A percentile compares a stretch with the other conserved stretches of the same genome.
Conservation (phyloP, 345 rosid species). For the Eucalyptus brandiana region DNA sequence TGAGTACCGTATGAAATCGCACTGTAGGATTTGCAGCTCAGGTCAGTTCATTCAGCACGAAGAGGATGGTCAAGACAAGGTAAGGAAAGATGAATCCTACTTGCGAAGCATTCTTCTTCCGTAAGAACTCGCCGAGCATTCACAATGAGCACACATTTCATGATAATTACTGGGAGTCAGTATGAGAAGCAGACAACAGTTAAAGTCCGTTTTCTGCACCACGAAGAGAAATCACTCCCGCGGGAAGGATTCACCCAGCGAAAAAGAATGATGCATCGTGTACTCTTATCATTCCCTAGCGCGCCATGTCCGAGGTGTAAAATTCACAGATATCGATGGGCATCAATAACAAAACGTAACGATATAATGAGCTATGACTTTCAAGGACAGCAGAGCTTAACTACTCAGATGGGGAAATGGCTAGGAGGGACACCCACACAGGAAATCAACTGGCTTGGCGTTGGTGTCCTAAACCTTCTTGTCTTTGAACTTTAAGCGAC, state of each 20-base stretch:
- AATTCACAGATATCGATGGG: neutral
- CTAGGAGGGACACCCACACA: neutral
- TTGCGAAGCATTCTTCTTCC: conserved; percentile 23
- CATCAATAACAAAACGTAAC: neutral
- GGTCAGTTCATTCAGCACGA: neutral
- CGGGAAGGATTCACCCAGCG: neutral
- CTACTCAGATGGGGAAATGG: neutral
- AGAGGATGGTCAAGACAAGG: neutral
- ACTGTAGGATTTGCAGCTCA: neutral
- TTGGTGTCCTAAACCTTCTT: neutral
- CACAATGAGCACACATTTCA: neutral
- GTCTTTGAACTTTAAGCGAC: neutral
- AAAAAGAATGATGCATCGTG: neutral
- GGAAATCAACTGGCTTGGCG: neutral
- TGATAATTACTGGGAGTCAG: neutral
- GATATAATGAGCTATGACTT: neutral
- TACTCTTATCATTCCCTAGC: neutral
- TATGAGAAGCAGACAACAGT: neutral
- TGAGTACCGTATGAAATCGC: conserved; percentile 24
- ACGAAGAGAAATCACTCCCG: neutral
- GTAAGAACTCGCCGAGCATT: conserved; percentile 17
- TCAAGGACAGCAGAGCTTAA: neutral
- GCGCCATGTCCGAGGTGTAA: neutral
- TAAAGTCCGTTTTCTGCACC: neutral
- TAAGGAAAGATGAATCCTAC: conserved; percentile 19